Evolutionary conservation across 2,329 filamentous ascomycete genomes (phyloP), one percentile per base, ranked within the genome.

Genomic region (Monilinia vaccinii-corymbosi): DNA sequence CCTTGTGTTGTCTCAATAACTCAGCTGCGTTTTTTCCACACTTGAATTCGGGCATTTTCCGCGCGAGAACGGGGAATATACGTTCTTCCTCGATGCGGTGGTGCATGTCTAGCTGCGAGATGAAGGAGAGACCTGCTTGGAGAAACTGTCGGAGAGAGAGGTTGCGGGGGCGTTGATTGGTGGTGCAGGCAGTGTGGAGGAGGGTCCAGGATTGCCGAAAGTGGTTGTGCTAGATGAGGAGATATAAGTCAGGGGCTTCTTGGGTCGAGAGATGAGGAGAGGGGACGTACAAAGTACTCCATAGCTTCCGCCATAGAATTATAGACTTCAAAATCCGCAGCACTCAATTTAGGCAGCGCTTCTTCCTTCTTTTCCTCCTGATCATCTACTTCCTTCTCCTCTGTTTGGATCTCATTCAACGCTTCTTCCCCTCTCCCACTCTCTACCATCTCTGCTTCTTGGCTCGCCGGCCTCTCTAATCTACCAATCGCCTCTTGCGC

Each of bases 61-160:
- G 77, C 14, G 88, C 90, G 2, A 96, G 80, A 0, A 86, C 70
- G 1, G 91, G 92, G 73, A 96, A 96, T 45, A 96, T 78, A 71
- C 91, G 83, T 34, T 78, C 75, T 73, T 97, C 91, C 73, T 96
- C 92, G 69, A 96, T 93, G 60, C 76, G 77, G 76, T 96, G 92
- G 75, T 96, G 91, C 60, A 82, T 74, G 11, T 83, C 81, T n/a
- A 96, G 82, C 61, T 87, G 81, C 18, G 79, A 78, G 65, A 82
- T 80, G 71, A 96, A 91, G 52, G 84, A 76, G n/a, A 89, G 77
- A 36, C 86, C 89, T 31, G 80, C 76, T 66, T 77, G 72, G 66
- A 95, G 75, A 73, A 94, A 90, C 64, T 87, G 80, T 32, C 81
- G 80, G 16, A 90, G 80, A 0, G 85, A 84, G 76, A 91, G 82